phyloP scores from a whole-genome alignment of 2,329 filamentous ascomycete species.

The Penicillium capsulatum region DNA sequence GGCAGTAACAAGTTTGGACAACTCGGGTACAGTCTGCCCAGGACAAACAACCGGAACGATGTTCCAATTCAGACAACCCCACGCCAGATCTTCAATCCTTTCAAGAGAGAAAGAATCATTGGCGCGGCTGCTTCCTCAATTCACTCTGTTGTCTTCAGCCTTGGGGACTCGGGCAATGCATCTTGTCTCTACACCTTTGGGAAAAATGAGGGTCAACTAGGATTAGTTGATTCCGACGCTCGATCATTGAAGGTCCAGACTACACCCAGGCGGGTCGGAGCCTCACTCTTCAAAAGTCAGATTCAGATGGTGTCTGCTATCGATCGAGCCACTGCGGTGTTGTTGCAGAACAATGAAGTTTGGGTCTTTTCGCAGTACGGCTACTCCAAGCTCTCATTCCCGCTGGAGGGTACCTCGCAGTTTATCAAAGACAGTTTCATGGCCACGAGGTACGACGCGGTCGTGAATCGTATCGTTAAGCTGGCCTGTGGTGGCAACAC shows the following conservation, averaged over 20 bases:
- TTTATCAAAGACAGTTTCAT: slow-evolving; percentile 64
- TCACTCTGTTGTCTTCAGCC: slow-evolving; percentile 84
- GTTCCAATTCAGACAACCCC: slow-evolving; percentile 77
- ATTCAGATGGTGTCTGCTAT: slow-evolving; percentile 83
- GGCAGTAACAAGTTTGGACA: slow-evolving; percentile 82
- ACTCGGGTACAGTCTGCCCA: slow-evolving; percentile 75
- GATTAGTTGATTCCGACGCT: slow-evolving; percentile 90
- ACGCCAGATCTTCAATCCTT: slow-evolving; percentile 81
- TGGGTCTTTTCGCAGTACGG: slow-evolving; percentile 95
- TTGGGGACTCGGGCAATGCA: slow-evolving; percentile 26
- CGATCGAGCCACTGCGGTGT: slow-evolving; percentile 78
- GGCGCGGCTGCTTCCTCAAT: slow-evolving; percentile 85
- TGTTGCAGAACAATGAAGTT: slow-evolving; percentile 82
- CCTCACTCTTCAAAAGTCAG: slow-evolving; percentile 67
- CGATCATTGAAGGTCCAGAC: slow-evolving; percentile 80
- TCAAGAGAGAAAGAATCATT: slow-evolving; percentile 78
- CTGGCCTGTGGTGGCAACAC: slow-evolving; percentile 85
- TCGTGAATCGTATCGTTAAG: slow-evolving; percentile 65
- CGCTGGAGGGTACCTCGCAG: slow-evolving; percentile 66
- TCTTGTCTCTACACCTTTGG: slow-evolving; percentile 88
- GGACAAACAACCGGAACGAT: slow-evolving; percentile 62
- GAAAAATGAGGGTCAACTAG: slow-evolving; percentile 90
- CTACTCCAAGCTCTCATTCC: slow-evolving; percentile 85
- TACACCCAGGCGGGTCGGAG: slow-evolving; percentile 79
- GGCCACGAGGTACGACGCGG: slow-evolving; percentile 61